Base-by-base conservation (phyloP, 2,329 filamentous ascomycete genomes). In the Raffaelea arxii region DNA sequence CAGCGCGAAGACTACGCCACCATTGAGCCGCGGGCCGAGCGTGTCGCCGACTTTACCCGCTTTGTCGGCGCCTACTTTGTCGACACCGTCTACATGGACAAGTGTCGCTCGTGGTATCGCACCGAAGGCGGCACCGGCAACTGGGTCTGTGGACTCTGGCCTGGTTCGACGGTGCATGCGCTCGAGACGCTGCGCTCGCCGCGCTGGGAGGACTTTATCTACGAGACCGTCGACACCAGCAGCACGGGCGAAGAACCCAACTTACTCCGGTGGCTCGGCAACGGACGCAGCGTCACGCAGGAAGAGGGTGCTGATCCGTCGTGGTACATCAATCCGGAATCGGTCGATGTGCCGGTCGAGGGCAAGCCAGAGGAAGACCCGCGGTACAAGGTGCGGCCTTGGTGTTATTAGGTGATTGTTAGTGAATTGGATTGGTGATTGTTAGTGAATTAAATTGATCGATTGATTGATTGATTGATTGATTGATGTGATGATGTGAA, bases 31-130 rank as follows among this genome's bases (percentile, higher is more conserved):
- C 70, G 65, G 53, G 51, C 59, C 1, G 62, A 68, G 27, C 58
- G 68, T 16, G 66, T 74, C 23, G 57, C 64, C 21, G 71, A 74
- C 49, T 76, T 73, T 54, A 62, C 60, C 37, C 62, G 60, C 23
- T 75, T 71, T 54, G 64, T 67, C 27, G 63, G 67, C 36, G 64
- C 65, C 43, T 71, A 75, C 53, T 71, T 76, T 55, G 22, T 23
- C 19, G 21, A 47, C 43, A 53, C 51, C 22, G 70, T 75, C 2
- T 75, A 72, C 55, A 58, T 63, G 6, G 70, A 69, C 36, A 56
- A 60, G 10, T 78, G 74, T 57, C 67, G 66, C 49, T 72, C 68
- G 45, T 78, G 74, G 74, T 78, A 78, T 56, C 71, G 72, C 55
- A 63, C 65, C 25, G 63, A 66, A 10, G 63, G 63, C 19, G 67